Percentiles rank a stretch among this genome's conserved stretches.
phyloP scores from a whole-genome alignment of 106 monocot species.

The Apostasia shenzhenica region DNA sequence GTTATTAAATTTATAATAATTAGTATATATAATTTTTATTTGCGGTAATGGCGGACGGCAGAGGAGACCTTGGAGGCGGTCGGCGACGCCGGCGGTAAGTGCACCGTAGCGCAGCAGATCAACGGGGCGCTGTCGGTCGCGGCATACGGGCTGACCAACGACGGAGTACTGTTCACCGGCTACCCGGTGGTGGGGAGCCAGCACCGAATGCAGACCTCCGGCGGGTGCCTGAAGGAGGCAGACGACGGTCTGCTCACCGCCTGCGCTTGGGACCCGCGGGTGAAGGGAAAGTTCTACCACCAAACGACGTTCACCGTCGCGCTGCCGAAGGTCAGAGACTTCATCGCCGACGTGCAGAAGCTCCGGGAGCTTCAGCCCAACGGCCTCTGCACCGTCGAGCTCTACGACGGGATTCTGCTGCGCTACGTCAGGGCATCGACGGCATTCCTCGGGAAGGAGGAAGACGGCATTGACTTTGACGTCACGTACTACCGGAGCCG shows the following conservation, averaged over 20 bases:
- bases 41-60: background rate
- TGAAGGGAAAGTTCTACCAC: conserved; percentile 21
- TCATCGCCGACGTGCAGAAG: conserved; percentile 49
- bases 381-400: conserved; percentile 39
- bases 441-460: conserved; percentile 37
- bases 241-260: conserved; percentile 41
- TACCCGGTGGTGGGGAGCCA: conserved; percentile 51
- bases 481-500: conserved; percentile 50
- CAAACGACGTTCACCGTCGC: conserved; percentile 40
- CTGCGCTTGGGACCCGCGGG: conserved; percentile 50
- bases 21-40: no score
- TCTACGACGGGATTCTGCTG: conserved; percentile 42
- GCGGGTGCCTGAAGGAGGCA: conserved; percentile 23
- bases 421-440: conserved; percentile 41
- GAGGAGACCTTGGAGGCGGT: conserved; percentile 35
- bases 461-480: conserved; percentile 45
- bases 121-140: background rate
- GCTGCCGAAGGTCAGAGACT: conserved; percentile 30
- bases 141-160: conserved; percentile 30
- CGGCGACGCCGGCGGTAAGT: conserved; percentile 18
- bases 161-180: conserved; percentile 34
- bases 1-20: no score
- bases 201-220: conserved; percentile 42
- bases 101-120: conserved; percentile 4
- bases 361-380: conserved; percentile 24